These are phyloP conservation scores for Millerozyma miso DNA, from an alignment of 805 yeast species.

Conservation along the genomic window DNA sequence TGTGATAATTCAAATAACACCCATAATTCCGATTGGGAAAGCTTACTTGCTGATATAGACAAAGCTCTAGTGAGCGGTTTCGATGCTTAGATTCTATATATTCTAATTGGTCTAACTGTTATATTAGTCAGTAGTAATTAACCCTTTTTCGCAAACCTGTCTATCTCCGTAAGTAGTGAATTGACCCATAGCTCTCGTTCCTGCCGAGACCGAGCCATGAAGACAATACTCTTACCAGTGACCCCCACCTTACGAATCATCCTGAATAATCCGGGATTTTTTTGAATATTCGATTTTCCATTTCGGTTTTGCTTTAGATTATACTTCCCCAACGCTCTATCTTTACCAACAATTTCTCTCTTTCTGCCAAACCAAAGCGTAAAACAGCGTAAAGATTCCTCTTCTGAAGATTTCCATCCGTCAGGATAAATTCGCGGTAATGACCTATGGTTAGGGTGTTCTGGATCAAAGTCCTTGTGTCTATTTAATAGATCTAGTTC, in stretches of 20 bases:
- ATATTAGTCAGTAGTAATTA: neutral
- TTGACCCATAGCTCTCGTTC: slow-evolving; percentile 83
- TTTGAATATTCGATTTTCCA: slow-evolving; percentile 12
- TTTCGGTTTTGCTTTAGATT: slow-evolving; percentile 4
- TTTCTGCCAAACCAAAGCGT: slow-evolving; percentile 81
- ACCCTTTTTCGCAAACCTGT: slow-evolving; percentile 28
- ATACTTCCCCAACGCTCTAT: slow-evolving; percentile 9
- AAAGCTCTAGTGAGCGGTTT: slow-evolving; percentile 5
- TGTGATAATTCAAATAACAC: slow-evolving; percentile 1
- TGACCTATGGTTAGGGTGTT: slow-evolving; percentile 51
- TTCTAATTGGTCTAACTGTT: neutral
- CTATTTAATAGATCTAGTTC: slow-evolving; percentile 50
- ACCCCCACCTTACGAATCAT: slow-evolving; percentile 56
- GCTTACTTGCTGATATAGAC: slow-evolving; percentile 15
- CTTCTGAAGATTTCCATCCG: slow-evolving; percentile 83
- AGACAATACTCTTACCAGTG: slow-evolving; percentile 64
- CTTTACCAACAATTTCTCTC: slow-evolving; percentile 34
- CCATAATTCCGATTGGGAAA: slow-evolving; percentile 5
- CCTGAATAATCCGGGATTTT: slow-evolving; percentile 42
- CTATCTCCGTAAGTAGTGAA: slow-evolving; percentile 40
- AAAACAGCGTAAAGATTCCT: slow-evolving; percentile 70
- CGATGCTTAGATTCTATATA: neutral
- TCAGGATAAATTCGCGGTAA: slow-evolving; percentile 73
- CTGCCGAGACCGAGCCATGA: slow-evolving; percentile 75
- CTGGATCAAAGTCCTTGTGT: slow-evolving; percentile 42